Base-by-base conservation (phyloP, 371 early-diverging fungal species). In the Circinella minor region DNA sequence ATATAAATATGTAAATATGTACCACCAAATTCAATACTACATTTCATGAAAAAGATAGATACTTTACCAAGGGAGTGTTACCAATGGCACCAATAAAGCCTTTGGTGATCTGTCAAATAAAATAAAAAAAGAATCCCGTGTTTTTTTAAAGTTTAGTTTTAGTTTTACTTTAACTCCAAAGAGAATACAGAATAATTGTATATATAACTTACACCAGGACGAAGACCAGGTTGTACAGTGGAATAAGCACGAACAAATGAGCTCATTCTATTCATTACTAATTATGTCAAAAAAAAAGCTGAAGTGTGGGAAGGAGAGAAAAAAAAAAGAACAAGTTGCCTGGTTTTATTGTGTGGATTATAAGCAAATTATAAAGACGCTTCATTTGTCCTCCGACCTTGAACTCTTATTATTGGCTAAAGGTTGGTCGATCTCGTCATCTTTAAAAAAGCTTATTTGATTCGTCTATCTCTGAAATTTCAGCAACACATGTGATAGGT, bases 81-180 rank as follows among this genome's bases (percentile, higher is more conserved):
- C 97, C 97, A 69, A 97, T 89, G 36, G 96, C 95, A n/a, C 95
- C 96, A 43, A 92, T 75, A 71, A 97, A 92, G 3, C 96, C 95
- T 63, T 92, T 79, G 9, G 88, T 88, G 67, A 89, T 77, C 86
- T 88, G 65, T 8, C 51, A n/a, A 63, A 27, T 0, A 27, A 27
- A 8, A 47, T 4, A 47, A 15, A 67, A 8, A 27, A 1, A 18
- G 43, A 47, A n/a, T 55, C 27, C 10, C 46, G 14, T 47, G 70
- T 60, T 46, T 27, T 27, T 27, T 27, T 27, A 0, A 27, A 27
- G 27, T 27, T 27, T 27, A 27, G 27, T 27, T 1, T 27, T 27
- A 27, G 1, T 27, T 27, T 8, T 13, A 59, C 11, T 43, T 59
- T 14, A 34, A 9, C 60, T 36, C 27, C 27, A 27, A 27, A 27